A percentile compares a stretch with the other conserved stretches of the same genome.
Conservation (phyloP, 2,329 filamentous ascomycete species). For the Xylaria sp. region DNA sequence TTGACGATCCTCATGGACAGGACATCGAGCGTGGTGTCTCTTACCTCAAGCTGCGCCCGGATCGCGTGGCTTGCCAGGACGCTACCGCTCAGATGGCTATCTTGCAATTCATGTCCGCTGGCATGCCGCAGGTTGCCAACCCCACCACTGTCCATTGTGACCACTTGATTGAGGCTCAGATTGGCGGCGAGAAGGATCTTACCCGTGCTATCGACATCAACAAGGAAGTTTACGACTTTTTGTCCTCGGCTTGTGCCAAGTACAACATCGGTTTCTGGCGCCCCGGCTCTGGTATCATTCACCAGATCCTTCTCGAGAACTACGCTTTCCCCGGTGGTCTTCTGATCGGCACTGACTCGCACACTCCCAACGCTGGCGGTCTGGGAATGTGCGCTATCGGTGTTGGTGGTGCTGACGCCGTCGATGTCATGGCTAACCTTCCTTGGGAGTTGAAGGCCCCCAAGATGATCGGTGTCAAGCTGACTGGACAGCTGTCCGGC, state of each 20-base stretch:
- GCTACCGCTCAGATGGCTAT: slow-evolving; percentile 99
- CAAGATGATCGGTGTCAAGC: slow-evolving; percentile 94
- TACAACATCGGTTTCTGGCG: slow-evolving; percentile 99
- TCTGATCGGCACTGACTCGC: slow-evolving; percentile 95
- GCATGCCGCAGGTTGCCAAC: slow-evolving; percentile 93
- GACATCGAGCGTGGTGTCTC: slow-evolving; percentile 95
- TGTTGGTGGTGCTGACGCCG: slow-evolving; percentile 97
- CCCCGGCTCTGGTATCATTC: slow-evolving; percentile 98
- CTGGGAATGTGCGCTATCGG: slow-evolving; percentile 93
- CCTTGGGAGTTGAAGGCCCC: slow-evolving; percentile 99
- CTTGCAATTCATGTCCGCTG: slow-evolving; percentile 98
- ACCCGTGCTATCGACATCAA: slow-evolving; percentile 89
- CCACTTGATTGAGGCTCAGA: slow-evolving; percentile 97
- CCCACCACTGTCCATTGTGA: slow-evolving; percentile 97
- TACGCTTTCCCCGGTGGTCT: slow-evolving; percentile 99
- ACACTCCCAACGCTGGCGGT: slow-evolving; percentile 97
- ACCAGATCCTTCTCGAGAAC: slow-evolving; percentile 98
- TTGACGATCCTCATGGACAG: slow-evolving; percentile 95
- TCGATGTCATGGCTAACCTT: slow-evolving; percentile 83
- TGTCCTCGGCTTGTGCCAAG: slow-evolving; percentile 92
- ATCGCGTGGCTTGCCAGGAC: slow-evolving; percentile 99
- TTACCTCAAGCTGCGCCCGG: slow-evolving; percentile 95
- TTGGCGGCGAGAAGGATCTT: slow-evolving; percentile 93
- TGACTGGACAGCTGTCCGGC: slow-evolving; percentile 86
- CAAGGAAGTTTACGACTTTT: slow-evolving; percentile 99